These are phyloP conservation scores for Crithidia bombi DNA, from an alignment of 208 protist species.

Conservation along the genomic window DNA sequence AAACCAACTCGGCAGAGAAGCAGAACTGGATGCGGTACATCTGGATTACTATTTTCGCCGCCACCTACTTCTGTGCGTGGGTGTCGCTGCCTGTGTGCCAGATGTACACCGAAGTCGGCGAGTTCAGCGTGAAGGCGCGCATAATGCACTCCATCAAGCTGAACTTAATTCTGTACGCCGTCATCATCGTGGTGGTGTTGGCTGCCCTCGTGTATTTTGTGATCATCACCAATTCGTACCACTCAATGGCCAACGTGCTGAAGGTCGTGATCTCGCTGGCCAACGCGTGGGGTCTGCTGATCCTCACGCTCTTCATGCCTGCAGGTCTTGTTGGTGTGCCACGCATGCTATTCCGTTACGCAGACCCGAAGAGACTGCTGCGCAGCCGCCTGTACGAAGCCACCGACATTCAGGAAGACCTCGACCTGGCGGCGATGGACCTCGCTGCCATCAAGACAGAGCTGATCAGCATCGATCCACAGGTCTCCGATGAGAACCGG, in stretches of 20 bases:
- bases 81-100: conserved; percentile 86
- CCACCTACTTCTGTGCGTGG: conserved; percentile 89
- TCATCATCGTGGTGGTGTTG: conserved; percentile 68
- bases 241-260: conserved; percentile 49
- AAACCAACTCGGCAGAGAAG: conserved; percentile 15
- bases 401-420: conserved; percentile 86
- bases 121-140: conserved; percentile 70
- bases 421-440: conserved; percentile 89
- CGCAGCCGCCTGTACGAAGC: conserved; percentile 66
- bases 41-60: conserved; percentile 87
- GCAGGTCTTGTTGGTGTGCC: conserved; percentile 87
- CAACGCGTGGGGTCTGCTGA: conserved; percentile 91
- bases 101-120: conserved; percentile 83
- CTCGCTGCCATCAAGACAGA: conserved; percentile 79
- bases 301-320: conserved; percentile 88
- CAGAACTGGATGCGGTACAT: conserved; percentile 75
- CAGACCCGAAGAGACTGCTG: conserved; percentile 62
- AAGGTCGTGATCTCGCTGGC: conserved; percentile 86
- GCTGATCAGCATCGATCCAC: conserved; percentile 78
- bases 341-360: conserved; percentile 82
- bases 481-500: conserved; percentile 81
- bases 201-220: conserved; percentile 79
- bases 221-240: conserved; percentile 79
- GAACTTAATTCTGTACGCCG: conserved; percentile 85
- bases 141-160: conserved; percentile 73